Conservation (phyloP, 1,284 basidiomycete species). For the Exobasidium cylindrosporum region DNA sequence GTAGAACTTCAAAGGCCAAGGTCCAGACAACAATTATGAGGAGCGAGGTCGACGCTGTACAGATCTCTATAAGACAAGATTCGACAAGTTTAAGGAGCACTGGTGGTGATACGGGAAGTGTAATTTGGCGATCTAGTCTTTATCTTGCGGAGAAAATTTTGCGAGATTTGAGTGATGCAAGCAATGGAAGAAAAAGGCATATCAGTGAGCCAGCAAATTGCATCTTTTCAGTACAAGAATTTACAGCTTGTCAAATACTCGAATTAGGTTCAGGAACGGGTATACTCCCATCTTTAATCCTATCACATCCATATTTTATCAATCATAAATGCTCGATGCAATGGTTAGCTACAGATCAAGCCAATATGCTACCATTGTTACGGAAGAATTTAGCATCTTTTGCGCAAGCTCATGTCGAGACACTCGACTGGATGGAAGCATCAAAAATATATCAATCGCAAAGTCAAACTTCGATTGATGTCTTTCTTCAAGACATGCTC, state of each 20-base stretch:
- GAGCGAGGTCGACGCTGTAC: neutral
- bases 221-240: neutral
- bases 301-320: slow-evolving; percentile 11
- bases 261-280: slow-evolving; percentile 52
- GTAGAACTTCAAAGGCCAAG: slow-evolving; percentile 3
- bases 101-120: slow-evolving; percentile 46
- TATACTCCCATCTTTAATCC: slow-evolving; percentile 32
- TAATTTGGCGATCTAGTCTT: slow-evolving; percentile 45
- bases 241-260: slow-evolving; percentile 18
- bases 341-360: slow-evolving; percentile 49
- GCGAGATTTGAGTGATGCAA: slow-evolving; percentile 3
- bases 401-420: neutral
- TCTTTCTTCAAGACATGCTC: neutral
- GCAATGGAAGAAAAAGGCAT: neutral
- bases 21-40: too few species aligned
- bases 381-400: slow-evolving; percentile 24
- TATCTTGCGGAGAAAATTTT: slow-evolving; percentile 27
- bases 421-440: slow-evolving; percentile 31
- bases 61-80: slow-evolving; percentile 21
- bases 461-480: neutral
- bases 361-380: slow-evolving; percentile 32
- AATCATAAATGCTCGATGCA: neutral
- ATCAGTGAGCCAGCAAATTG: neutral
- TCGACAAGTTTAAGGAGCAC: slow-evolving; percentile 38
- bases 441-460: neutral